phyloP scores from a whole-genome alignment of 257 asterid species.

The Solanum ossicruentum region DNA sequence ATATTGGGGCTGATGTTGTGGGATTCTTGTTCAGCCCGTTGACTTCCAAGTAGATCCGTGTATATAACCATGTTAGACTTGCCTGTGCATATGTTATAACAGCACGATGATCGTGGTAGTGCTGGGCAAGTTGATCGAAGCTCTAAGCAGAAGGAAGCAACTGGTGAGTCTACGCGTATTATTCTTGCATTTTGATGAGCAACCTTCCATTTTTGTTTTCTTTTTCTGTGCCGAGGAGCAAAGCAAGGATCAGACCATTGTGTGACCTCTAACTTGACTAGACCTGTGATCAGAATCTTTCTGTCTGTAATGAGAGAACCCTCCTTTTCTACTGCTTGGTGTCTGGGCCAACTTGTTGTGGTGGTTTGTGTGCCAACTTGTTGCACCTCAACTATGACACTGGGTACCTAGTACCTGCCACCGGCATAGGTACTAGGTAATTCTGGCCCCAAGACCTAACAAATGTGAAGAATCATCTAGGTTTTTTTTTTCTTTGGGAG shows the following conservation, averaged over 20 bases:
- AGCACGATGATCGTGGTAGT: slow-evolving; percentile 84
- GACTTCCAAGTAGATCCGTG: slow-evolving; percentile 38
- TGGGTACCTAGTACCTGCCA: neutral
- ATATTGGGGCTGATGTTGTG: slow-evolving; percentile 21
- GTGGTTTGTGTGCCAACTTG: neutral
- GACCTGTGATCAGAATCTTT: neutral
- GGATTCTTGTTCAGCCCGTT: slow-evolving; percentile 41
- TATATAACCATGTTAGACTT: slow-evolving; percentile 74
- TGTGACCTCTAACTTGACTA: neutral
- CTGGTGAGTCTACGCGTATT: slow-evolving; percentile 28
- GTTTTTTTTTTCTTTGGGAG: too few relatives aligned
- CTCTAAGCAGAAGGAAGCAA: slow-evolving; percentile 33
- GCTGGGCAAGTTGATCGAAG: slow-evolving; percentile 58
- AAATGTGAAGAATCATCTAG: too few relatives aligned
- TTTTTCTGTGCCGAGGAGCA: neutral
- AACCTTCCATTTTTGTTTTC: neutral
- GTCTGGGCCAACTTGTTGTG: neutral
- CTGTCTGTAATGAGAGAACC: neutral
- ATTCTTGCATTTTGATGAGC: neutral
- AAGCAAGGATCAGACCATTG: neutral
- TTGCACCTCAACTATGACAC: neutral
- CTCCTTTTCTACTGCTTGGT: neutral
- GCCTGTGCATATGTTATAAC: slow-evolving; percentile 85
- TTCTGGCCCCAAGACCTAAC: too few relatives aligned
- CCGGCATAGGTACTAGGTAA: neutral